Evolutionary conservation across 441 rosid genomes (phyloP), one percentile per base, ranked within the genome.

Genomic region (Raphanus hybrid): DNA sequence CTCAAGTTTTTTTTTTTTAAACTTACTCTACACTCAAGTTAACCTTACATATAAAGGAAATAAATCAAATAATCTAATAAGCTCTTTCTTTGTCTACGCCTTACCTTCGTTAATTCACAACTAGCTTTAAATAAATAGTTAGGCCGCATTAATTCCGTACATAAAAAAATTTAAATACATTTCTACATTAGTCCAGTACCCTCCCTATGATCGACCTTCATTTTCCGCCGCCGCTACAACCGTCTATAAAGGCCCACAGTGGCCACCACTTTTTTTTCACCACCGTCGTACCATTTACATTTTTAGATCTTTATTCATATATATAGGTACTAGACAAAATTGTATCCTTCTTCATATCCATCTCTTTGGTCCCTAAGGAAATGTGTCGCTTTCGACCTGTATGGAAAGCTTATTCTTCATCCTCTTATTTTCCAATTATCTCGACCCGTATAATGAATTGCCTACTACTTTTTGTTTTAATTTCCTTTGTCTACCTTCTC

Each of bases 401-500:
- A n/a, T 68, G 81, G 10, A 91, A 89, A 73, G 16, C 81, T 34
- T 80, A 70, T 15, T 64, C 73, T 54, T 70, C 82, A 5, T 76
- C 85, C 6, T 75, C 85, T 65, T 73, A 73, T 63, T 74, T 34
- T 63, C 64, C 26, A 0, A 67, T 35, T 32, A 52, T 34, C 3
- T 66, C 48, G 2, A 5, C 50, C 8, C 86, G 86, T 50, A 73
- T 85, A 27, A 58, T 84, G 11, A 81, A 78, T 75, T 37, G 86
- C 57, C 26, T 87, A 26, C 12, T 88, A 15, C 43, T 86, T 67
- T 81, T 73, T 3, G 85, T 84, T 18, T 85, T 85, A 15, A 26
- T 86, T 32, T 82, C 83, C 39, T 37, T 89, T 60, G 26, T 83
- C 59, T 92, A 84, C 67, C 67, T 92, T 73, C 71, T 89, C 26